Percentiles rank a stretch among this genome's conserved stretches.
Conservation (phyloP, 352 stramenopile genomes). For the Phytophthora sansomeana region DNA sequence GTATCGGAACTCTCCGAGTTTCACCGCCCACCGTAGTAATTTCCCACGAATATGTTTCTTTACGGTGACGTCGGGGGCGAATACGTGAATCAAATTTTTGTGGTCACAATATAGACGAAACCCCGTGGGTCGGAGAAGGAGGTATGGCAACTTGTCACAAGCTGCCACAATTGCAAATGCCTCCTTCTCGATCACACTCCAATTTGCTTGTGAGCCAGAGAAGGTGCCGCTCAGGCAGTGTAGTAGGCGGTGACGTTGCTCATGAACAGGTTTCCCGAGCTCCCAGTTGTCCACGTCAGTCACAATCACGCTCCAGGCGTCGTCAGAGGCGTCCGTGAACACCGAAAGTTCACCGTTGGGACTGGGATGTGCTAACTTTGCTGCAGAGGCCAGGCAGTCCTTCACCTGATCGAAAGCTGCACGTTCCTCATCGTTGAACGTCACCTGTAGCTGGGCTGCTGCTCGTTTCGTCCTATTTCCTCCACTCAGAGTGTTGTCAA, state of each 20-base stretch:
- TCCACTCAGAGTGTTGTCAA: too few relatives aligned
- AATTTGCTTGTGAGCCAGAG: not conserved
- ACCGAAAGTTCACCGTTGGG: not conserved
- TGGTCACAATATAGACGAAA: constrained; percentile 15
- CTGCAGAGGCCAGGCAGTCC: not conserved
- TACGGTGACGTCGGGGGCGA: constrained; percentile 2
- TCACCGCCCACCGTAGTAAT: too few relatives aligned
- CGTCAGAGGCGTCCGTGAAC: constrained; percentile 9
- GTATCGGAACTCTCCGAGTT: too few relatives aligned
- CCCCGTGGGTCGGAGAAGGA: constrained; percentile 9
- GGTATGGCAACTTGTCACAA: constrained; percentile 24
- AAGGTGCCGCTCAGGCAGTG: constrained; percentile 2
- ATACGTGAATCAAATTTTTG: constrained; percentile 10
- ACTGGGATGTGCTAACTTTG: constrained; percentile 1
- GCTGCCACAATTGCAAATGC: too few relatives aligned
- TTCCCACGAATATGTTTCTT: constrained; percentile 20
- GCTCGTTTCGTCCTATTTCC: too few relatives aligned
- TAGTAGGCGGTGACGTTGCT: not conserved
- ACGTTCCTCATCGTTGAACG: too few relatives aligned
- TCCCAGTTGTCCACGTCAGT: constrained; percentile 7
- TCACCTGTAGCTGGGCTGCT: too few relatives aligned
- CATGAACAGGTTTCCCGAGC: not conserved
- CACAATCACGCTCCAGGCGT: constrained; percentile 7
- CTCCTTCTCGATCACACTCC: too few relatives aligned
- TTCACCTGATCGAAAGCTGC: too few relatives aligned